Conservation (phyloP, 768 basidiomycete genomes). For the Phylloporus rhodoxanthus region DNA sequence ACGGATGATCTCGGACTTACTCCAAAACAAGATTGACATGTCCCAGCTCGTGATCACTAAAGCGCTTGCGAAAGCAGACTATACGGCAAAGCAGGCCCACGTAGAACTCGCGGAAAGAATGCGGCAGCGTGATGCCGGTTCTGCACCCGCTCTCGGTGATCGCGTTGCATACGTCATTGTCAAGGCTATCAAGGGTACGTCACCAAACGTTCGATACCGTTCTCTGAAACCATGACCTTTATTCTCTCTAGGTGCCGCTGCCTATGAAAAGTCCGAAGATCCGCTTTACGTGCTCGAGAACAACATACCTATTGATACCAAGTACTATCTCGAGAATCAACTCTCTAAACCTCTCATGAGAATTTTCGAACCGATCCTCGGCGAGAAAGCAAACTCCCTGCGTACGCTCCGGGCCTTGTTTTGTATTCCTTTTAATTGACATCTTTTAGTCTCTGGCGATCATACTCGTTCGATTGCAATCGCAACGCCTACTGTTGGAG, state of each 20-base stretch:
- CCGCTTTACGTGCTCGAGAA: constrained; percentile 97
- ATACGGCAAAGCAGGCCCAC: constrained; percentile 92
- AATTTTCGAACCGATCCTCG: constrained; percentile 96
- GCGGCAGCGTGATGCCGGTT: constrained; percentile 94
- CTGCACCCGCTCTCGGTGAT: constrained; percentile 95
- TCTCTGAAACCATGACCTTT: background rate
- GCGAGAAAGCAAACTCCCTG: constrained; percentile 81
- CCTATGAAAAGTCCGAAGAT: constrained; percentile 98
- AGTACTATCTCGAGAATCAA: constrained; percentile 97
- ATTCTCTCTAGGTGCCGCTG: constrained; percentile 70
- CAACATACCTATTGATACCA: constrained; percentile 95
- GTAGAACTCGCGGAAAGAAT: constrained; percentile 93
- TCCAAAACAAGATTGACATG: constrained; percentile 98
- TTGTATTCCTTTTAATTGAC: constrained; percentile 2
- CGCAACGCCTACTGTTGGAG: constrained; percentile 92
- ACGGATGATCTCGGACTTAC: constrained; percentile 84
- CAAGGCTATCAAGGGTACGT: constrained; percentile 84
- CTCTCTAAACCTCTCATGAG: constrained; percentile 94
- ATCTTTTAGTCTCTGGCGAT: constrained; percentile 76
- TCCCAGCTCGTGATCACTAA: constrained; percentile 99
- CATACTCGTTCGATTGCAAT: constrained; percentile 95
- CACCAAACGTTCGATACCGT: background rate
- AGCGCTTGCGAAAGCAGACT: constrained; percentile 89
- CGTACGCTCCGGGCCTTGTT: constrained; percentile 41
- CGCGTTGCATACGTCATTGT: constrained; percentile 99